Base-by-base conservation (phyloP, 768 basidiomycete species). In the Cystobasidiopsis lactophilus region DNA sequence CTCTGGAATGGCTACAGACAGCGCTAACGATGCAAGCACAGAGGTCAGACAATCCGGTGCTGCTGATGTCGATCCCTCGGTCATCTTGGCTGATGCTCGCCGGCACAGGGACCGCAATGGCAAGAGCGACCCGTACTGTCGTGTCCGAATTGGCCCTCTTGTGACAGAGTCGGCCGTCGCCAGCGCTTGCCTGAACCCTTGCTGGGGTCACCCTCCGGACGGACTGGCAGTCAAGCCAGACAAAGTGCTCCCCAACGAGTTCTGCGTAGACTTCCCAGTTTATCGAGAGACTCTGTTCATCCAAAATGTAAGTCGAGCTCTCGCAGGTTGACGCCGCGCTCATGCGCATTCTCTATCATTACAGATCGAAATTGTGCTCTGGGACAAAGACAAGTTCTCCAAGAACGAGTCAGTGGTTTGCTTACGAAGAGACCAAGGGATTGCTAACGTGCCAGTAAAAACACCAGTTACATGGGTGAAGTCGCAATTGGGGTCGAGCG, bases 321-420 rank as follows among this genome's bases (percentile, higher is more conserved):
- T 9, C 19, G 19, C 19, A 39, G 13, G 13, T 39, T 13, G 19
- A 13, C 19, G 19, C 19, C 38, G 38, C 38, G 38, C 38, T 13
- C 19, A 39, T 13, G 13, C 38, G 11, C 41, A 7, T 27, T 43
- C 41, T 19, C 19, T 9, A 43, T 21, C 21, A 11, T 47, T 43
- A 26, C 40, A 67, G 2, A 30, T 95, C 40, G 88, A 95, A 66
- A 70, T 85, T 31, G 78, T 93, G 13, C 73, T 88, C 0, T 98
- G 91, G 89, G 88, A 89, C 67, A 86, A 80, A 69, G 89, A 95
- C 66, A 65, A 69, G 30, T 70, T 83, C 58, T 65, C 86, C 61
- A 75, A 73, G 61, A 93, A 88, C 69, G 91, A 95, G 41, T 98
- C 93, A 65, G 45, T 47, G n/a, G n/a, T n/a, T n/a, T n/a, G n/a